Evolutionary conservation across 1,284 basidiomycete genomes (phyloP).

Genomic region (Ustilago trichophora): DNA sequence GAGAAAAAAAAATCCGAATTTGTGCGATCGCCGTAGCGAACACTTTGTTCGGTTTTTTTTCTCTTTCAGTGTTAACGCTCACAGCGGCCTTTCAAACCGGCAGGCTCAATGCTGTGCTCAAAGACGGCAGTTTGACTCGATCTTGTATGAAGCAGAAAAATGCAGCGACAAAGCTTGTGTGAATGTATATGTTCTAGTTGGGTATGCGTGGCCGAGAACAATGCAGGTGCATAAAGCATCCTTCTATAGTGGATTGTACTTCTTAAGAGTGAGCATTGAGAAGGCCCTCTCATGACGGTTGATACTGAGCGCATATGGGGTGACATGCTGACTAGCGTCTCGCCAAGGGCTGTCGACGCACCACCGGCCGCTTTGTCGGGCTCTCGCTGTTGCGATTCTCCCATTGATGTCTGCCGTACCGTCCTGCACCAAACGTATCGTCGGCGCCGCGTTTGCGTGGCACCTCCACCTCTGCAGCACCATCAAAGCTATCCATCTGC

Average conservation of each 20-base stretch:
- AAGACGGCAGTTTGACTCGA: no score
- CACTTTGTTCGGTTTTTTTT: no score
- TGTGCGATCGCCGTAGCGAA: background rate
- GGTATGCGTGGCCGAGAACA: no score
- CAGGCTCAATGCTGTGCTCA: no score
- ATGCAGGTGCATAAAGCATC: no score
- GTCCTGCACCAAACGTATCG: slow-evolving; percentile 23
- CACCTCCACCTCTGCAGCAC: background rate
- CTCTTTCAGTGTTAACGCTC: no score
- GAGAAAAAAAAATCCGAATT: no score
- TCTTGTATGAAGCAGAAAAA: background rate
- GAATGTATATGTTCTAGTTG: background rate
- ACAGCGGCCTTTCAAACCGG: no score
- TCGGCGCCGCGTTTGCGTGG: slow-evolving; percentile 16
- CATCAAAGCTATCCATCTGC: background rate
- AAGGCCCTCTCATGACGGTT: no score
- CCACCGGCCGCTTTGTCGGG: slow-evolving; percentile 38
- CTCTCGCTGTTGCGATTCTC: slow-evolving; percentile 38
- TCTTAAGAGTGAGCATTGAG: no score
- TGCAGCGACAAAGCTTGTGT: background rate
- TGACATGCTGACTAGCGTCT: slow-evolving; percentile 22
- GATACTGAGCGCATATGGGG: no score
- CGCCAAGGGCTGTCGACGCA: slow-evolving; percentile 39
- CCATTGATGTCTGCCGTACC: slow-evolving; percentile 15
- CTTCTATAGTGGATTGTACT: no score